Percentiles rank a stretch among this genome's conserved stretches.
phyloP scores from a whole-genome alignment of 2,329 filamentous ascomycete species.

The Colletotrichum sp. region DNA sequence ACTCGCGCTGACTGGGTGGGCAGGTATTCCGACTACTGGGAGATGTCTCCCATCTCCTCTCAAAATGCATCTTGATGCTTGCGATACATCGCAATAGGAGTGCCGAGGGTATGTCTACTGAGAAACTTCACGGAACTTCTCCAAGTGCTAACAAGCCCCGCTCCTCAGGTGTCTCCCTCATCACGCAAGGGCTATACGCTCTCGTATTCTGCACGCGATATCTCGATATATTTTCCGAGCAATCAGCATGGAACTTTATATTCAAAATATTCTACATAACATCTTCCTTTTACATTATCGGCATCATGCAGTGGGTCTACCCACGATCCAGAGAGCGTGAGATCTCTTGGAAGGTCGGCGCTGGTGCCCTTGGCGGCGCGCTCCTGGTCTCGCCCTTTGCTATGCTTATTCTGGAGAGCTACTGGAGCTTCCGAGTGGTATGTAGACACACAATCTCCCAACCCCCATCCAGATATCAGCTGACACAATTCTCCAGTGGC shows the following conservation, averaged over 20 bases:
- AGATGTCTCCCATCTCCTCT: constrained; percentile 83
- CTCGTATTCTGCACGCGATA: constrained; percentile 88
- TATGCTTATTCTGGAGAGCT: constrained; percentile 68
- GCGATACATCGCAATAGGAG: constrained; percentile 88
- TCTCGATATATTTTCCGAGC: constrained; percentile 75
- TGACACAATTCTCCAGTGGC: constrained; percentile 57
- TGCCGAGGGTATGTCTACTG: constrained; percentile 70
- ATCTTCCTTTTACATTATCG: constrained; percentile 85
- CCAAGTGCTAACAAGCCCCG: constrained; percentile 20
- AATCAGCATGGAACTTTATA: constrained; percentile 71
- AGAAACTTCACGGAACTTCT: not conserved
- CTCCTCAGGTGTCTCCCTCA: constrained; percentile 79
- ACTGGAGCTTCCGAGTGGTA: constrained; percentile 58
- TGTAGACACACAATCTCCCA: constrained; percentile 25
- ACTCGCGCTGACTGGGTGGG: constrained; percentile 4
- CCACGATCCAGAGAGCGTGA: constrained; percentile 89
- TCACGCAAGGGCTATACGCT: constrained; percentile 88
- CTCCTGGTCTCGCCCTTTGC: constrained; percentile 74
- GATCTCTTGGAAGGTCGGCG: constrained; percentile 90
- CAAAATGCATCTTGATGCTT: constrained; percentile 90
- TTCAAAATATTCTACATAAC: constrained; percentile 91
- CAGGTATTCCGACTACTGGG: constrained; percentile 77
- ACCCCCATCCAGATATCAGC: not conserved
- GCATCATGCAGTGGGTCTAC: constrained; percentile 84
- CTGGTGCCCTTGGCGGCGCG: constrained; percentile 69